phyloP scores from a whole-genome alignment of 2,329 filamentous ascomycete genomes.

The Colletotrichum karsti region DNA sequence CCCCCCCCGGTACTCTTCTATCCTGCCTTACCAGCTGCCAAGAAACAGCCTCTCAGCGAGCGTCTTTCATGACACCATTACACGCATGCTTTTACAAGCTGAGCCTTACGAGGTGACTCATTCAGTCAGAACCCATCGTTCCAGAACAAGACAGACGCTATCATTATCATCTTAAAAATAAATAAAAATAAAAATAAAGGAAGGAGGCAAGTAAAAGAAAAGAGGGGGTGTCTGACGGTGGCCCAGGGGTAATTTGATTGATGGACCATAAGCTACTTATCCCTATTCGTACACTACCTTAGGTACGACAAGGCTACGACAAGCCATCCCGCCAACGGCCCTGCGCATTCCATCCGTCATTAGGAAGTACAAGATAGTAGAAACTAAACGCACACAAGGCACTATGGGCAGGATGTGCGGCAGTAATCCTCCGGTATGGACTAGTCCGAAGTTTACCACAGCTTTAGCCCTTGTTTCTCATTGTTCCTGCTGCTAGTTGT shows the following conservation, averaged over 20 bases:
- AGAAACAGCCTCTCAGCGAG: background rate
- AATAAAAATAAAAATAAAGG: too few relatives aligned
- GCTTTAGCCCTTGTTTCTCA: background rate
- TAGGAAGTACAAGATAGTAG: background rate
- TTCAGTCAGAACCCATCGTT: background rate
- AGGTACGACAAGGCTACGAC: too few relatives aligned
- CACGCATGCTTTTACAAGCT: slow-evolving; percentile 5
- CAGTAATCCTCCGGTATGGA: background rate
- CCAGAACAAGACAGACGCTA: too few relatives aligned
- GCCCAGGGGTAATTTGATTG: too few relatives aligned
- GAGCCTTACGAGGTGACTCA: slow-evolving; percentile 8
- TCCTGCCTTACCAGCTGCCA: background rate
- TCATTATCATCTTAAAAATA: too few relatives aligned
- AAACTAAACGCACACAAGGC: too few relatives aligned
- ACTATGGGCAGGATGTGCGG: too few relatives aligned
- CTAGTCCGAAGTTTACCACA: background rate
- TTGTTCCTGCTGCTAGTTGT: background rate
- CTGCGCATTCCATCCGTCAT: background rate
- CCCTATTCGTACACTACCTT: too few relatives aligned
- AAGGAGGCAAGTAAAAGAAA: too few relatives aligned
- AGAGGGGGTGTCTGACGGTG: too few relatives aligned
- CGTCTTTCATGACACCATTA: background rate
- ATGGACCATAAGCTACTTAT: background rate
- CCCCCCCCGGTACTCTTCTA: too few relatives aligned
- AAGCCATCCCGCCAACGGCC: background rate